Conservation (phyloP, 768 basidiomycete genomes). For the Termitomyces sp. region DNA sequence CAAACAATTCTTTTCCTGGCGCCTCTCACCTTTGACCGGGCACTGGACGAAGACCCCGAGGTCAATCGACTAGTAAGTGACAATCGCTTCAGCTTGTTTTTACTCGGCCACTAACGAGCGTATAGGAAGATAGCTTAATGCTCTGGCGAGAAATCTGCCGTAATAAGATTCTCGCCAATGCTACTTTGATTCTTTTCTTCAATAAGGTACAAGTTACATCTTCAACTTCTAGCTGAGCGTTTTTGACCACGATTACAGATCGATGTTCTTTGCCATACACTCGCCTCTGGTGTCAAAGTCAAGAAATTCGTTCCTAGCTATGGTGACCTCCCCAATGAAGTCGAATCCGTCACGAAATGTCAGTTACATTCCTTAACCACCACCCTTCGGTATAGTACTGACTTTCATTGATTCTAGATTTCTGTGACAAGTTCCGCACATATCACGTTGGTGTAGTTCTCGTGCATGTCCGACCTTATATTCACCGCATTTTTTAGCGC, state of each 20-base stretch:
- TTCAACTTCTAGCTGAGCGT: neutral
- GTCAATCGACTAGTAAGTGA: conserved; percentile 61
- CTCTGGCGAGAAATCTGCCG: conserved; percentile 71
- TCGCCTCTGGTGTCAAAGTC: conserved; percentile 54
- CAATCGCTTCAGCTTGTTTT: neutral
- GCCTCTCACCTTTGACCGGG: conserved; percentile 70
- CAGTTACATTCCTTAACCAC: too few species aligned
- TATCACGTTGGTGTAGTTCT: conserved; percentile 47
- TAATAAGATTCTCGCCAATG: conserved; percentile 32
- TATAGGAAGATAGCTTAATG: conserved; percentile 67
- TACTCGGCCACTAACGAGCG: neutral
- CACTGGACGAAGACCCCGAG: conserved; percentile 62
- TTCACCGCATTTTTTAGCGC: conserved; percentile 31
- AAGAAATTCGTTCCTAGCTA: conserved; percentile 62
- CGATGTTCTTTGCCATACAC: conserved; percentile 55
- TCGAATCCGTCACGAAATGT: conserved; percentile 62
- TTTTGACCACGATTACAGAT: conserved; percentile 17
- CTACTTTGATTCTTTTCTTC: conserved; percentile 60
- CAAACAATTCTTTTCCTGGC: conserved; percentile 84
- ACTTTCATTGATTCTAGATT: conserved; percentile 39
- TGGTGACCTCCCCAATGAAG: conserved; percentile 54
- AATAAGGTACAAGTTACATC: conserved; percentile 54
- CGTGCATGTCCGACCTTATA: neutral
- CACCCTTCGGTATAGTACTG: too few species aligned
- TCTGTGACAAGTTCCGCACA: conserved; percentile 62